Percentiles rank a stretch among this genome's conserved stretches.
phyloP scores from a whole-genome alignment of 805 yeast species.

The Candida sithepensis region DNA sequence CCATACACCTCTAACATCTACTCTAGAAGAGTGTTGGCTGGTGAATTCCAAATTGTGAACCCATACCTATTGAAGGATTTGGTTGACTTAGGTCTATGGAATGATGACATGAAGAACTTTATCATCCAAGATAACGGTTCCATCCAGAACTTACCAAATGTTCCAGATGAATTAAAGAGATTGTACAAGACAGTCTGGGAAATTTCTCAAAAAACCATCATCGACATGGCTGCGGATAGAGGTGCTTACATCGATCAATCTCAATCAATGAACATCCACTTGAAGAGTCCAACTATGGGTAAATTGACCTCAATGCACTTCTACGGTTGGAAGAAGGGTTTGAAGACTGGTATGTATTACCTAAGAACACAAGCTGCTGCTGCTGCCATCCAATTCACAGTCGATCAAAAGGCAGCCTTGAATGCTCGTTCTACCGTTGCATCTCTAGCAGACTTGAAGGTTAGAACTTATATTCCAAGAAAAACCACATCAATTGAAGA shows the following conservation, averaged over 20 bases:
- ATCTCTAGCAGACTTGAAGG: slow-evolving; percentile 26
- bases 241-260: slow-evolving; percentile 86
- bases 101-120: slow-evolving; percentile 52
- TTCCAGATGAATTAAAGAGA: slow-evolving; percentile 52
- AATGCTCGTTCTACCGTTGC: slow-evolving; percentile 29
- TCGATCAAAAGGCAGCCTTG: slow-evolving; percentile 45
- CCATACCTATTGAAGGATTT: slow-evolving; percentile 56
- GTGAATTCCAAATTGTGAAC: slow-evolving; percentile 62
- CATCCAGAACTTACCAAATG: slow-evolving; percentile 49
- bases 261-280: slow-evolving; percentile 88
- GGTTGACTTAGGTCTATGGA: slow-evolving; percentile 57
- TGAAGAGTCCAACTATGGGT: slow-evolving; percentile 94
- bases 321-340: slow-evolving; percentile 98
- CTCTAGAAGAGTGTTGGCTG: slow-evolving; percentile 60
- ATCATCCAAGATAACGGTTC: slow-evolving; percentile 58
- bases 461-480: slow-evolving; percentile 33
- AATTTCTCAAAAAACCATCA: slow-evolving; percentile 53
- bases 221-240: slow-evolving; percentile 70
- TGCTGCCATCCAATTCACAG: slow-evolving; percentile 93
- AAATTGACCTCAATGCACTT: slow-evolving; percentile 97
- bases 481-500: slow-evolving; percentile 28
- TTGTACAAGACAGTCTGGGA: slow-evolving; percentile 63
- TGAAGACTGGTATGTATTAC: slow-evolving; percentile 99
- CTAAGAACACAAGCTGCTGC: slow-evolving; percentile 97
- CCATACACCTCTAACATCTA: slow-evolving; percentile 62